phyloP scores from a whole-genome alignment of 148 eudicot genomes.

The Camellia granthamiana region DNA sequence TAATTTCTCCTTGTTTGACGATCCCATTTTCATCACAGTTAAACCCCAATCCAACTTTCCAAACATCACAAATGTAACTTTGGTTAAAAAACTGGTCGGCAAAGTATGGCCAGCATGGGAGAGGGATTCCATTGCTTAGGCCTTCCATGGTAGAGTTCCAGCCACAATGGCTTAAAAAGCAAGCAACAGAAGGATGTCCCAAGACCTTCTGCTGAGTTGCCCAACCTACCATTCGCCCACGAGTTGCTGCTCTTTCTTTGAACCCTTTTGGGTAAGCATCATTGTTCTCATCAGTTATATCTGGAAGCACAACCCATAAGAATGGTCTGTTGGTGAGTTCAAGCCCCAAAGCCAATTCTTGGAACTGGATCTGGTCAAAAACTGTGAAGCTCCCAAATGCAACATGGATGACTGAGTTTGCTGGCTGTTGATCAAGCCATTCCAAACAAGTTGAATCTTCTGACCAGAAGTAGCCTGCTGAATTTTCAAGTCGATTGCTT shows the following conservation, averaged over 20 bases:
- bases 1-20: constrained; percentile 24
- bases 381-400: constrained; percentile 33
- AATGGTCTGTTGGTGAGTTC: constrained; percentile 41
- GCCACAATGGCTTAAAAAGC: constrained; percentile 46
- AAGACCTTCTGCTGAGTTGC: constrained; percentile 44
- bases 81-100: constrained; percentile 39
- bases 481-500: constrained; percentile 25
- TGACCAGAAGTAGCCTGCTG: constrained; percentile 26
- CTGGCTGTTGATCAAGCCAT: constrained; percentile 36
- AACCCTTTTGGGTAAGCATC: constrained; percentile 28
- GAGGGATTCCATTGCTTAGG: constrained; percentile 35
- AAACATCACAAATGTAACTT: constrained; percentile 37
- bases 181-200: constrained; percentile 41
- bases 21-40: constrained; percentile 27
- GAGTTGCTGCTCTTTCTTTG: constrained; percentile 23
- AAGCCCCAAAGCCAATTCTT: constrained; percentile 46
- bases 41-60: constrained; percentile 37
- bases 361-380: constrained; percentile 31
- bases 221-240: constrained; percentile 38
- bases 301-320: constrained; percentile 45
- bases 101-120: constrained; percentile 49
- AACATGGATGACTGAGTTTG: constrained; percentile 27
- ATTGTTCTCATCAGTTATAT: constrained; percentile 13
- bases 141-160: constrained; percentile 52
- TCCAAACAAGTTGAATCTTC: constrained; percentile 28